Evolutionary conservation across 495 filamentous ascomycete species (phyloP), one percentile per base, ranked within the genome.

Genomic region (Penicillium simplicissimum): DNA sequence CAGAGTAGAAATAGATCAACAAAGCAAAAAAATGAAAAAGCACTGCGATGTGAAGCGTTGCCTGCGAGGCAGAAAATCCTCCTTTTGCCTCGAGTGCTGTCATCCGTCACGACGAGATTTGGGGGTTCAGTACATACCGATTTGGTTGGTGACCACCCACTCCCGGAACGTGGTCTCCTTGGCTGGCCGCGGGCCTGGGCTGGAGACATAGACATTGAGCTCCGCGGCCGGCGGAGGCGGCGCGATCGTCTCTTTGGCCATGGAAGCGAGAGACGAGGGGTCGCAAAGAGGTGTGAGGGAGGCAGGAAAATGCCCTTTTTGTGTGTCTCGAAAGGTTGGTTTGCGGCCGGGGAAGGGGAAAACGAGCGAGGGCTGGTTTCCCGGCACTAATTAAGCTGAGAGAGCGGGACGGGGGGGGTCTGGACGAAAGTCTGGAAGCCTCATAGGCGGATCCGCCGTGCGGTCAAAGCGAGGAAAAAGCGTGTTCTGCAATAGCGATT

Each of bases 111-210:
- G 23, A 4, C 14, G 19, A 14, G 34, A 9, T 13, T 31, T 9
- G 19, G 11, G 23, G n/a, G 38, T 38, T 38, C 55, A 54, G 55
- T 62, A 58, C 77, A 60, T 80, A 84, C 82, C 80, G 61, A 83
- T 80, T 63, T 84, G 82, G 64, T 83, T 82, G 61, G 75, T 64
- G 38, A 82, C 75, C 67, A 83, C 72, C 79, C 79, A 82, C 73
- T 81, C 74, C 28, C 74, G 77, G 68, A 81, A 79, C 60, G 77
- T 79, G 71, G 78, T 77, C 70, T 78, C 75, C 68, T 79, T 79
- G 57, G 61, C 67, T 21, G 70, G 70, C 34, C 68, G 73, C 56
- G 71, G 62, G 54, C 71, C 70, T 52, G 71, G 65, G 57, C 71
- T 70, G 48, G 78, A 78, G 57, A 76, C 74, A 60, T 76, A 79